These are phyloP conservation scores for Carpinus viminea DNA, from an alignment of 306 rosid species.

Conservation along the genomic window DNA sequence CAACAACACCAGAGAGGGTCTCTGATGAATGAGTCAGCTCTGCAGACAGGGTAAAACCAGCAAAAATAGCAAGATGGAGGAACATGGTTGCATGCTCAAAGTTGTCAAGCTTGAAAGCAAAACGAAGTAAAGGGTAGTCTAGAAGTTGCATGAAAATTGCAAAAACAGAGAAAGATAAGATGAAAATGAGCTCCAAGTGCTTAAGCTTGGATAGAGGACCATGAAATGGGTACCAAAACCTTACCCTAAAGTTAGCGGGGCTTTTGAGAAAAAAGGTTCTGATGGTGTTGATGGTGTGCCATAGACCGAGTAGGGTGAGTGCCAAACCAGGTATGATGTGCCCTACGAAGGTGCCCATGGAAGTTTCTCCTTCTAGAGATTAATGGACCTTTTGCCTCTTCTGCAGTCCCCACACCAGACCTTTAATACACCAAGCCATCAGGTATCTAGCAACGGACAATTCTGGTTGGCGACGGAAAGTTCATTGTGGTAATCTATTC, in stretches of 20 bases:
- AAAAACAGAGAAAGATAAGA: constrained; percentile 60
- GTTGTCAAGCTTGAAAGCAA: constrained; percentile 62
- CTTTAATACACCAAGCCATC: constrained; percentile 42
- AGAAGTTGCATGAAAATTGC: constrained; percentile 62
- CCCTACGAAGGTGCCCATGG: constrained; percentile 65
- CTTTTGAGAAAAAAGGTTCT: constrained; percentile 64
- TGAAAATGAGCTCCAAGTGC: constrained; percentile 72
- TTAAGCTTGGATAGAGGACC: constrained; percentile 48
- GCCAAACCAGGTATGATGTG: constrained; percentile 75
- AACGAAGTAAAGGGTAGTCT: constrained; percentile 63
- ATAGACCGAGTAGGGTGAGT: constrained; percentile 65
- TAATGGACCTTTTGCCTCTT: constrained; percentile 24
- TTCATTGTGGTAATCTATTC: constrained; percentile 39
- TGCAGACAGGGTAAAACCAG: constrained; percentile 62
- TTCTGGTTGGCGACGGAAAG: background rate
- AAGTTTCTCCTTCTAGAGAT: constrained; percentile 29
- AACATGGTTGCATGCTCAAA: constrained; percentile 94
- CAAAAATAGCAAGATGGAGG: constrained; percentile 77
- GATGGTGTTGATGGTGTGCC: constrained; percentile 82
- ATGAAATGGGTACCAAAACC: constrained; percentile 67
- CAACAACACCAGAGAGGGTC: constrained; percentile 60
- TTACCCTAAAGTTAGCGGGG: constrained; percentile 55
- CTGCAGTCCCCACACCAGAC: constrained; percentile 24
- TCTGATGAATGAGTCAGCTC: constrained; percentile 60
- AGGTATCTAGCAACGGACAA: constrained; percentile 29